Evolutionary conservation across 164 flowering plant species (phyloP), one percentile per base, ranked within the genome.

Genomic region (Vitis cinerea): DNA sequence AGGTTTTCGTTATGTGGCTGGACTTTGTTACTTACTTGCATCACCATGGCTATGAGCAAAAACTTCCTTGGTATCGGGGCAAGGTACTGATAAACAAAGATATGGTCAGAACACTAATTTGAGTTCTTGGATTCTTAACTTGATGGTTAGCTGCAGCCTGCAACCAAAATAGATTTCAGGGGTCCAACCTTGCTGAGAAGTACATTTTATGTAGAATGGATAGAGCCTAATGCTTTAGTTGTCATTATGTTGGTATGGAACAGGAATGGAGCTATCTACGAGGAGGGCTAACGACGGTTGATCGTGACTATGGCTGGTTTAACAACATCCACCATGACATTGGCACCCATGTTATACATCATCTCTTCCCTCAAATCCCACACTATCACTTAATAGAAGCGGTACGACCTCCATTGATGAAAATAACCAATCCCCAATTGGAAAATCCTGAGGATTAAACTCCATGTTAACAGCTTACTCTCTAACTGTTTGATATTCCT

Each of bases 211-310:
- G 27, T 23, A 23, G 27, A 23, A 23, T 23, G 27, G 27, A 23
- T 23, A 2, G 27, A 23, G 27, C 27, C 27, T 23, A 23, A 23
- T 23, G 27, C 27, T 23, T 23, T 23, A 1, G 2, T 23, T 13
- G 7, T 59, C 27, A 23, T 23, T 23, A 23, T 23, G 27, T 37
- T 37, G 44, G 8, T 15, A 69, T 54, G 48, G 44, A 37, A 27
- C 82, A 90, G 97, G 97, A 94, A 83, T 94, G 98, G 98, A 92
- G 79, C 69, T 94, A 92, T 67, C 68, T 94, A 56, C 79, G 98
- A 19, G 98, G 98, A 74, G 98, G 91, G 29, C 86, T 94, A 5
- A 92, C 98, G 2, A 94, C 98, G 44, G 44, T 80, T 50, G 83
- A 80, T 65, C 83, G 80, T n/a, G 83, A 80, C 52, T 80, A 80